Evolutionary conservation across 345 rosid genomes (phyloP).

Genomic region (Anacardium occidentale): DNA sequence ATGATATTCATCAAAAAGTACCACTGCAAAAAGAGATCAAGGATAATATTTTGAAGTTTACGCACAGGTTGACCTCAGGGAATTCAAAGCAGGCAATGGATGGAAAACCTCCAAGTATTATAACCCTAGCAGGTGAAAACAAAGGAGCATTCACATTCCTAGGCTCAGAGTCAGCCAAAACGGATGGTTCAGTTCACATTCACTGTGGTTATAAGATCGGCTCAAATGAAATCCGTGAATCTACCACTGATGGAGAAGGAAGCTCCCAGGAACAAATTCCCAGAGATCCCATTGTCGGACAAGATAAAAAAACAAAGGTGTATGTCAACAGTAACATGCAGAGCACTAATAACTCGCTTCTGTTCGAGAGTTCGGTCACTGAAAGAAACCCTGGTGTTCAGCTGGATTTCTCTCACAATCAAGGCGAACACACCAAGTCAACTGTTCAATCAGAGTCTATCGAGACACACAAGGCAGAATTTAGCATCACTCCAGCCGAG

Average conservation of each 20-base stretch:
- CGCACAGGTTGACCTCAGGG: slow-evolving; percentile 49
- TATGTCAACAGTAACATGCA: slow-evolving; percentile 69
- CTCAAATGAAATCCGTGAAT: slow-evolving; percentile 55
- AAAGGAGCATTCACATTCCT: slow-evolving; percentile 72
- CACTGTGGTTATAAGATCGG: slow-evolving; percentile 58
- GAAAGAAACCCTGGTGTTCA: slow-evolving; percentile 70
- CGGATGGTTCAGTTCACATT: slow-evolving; percentile 52
- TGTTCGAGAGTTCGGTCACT: slow-evolving; percentile 51
- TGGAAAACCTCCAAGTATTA: slow-evolving; percentile 41
- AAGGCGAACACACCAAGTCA: slow-evolving; percentile 27
- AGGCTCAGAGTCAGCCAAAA: slow-evolving; percentile 44
- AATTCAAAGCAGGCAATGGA: slow-evolving; percentile 36
- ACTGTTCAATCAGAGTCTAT: slow-evolving; percentile 22
- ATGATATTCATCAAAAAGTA: slow-evolving; percentile 24
- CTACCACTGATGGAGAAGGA: slow-evolving; percentile 59
- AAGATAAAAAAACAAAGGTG: slow-evolving; percentile 40
- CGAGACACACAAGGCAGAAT: slow-evolving; percentile 37
- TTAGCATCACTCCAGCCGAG: slow-evolving; percentile 40
- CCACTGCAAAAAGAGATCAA: slow-evolving; percentile 50
- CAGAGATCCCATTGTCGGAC: slow-evolving; percentile 26
- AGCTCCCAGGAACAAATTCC: slow-evolving; percentile 26
- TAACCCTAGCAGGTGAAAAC: slow-evolving; percentile 84
- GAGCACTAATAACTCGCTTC: slow-evolving; percentile 62
- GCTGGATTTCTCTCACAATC: slow-evolving; percentile 30
- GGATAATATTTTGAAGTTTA: slow-evolving; percentile 60